Conservation (phyloP, 768 basidiomycete genomes). For the Mycena venus region DNA sequence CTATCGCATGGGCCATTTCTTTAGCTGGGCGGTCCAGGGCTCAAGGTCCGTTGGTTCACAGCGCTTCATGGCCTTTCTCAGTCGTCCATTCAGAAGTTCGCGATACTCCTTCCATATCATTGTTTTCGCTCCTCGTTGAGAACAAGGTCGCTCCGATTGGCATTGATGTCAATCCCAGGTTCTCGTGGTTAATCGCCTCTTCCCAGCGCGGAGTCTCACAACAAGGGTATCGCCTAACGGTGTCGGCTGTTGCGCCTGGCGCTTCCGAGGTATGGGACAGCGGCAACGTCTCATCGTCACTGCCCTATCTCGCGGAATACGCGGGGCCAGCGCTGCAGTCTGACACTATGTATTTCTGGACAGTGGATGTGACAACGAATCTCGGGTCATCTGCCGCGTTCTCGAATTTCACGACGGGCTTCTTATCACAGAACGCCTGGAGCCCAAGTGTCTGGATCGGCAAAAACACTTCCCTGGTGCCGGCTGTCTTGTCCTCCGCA, state of each 20-base stretch:
- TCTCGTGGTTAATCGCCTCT: conserved; percentile 42
- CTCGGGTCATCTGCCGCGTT: conserved; percentile 35
- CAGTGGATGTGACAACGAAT: conserved; percentile 36
- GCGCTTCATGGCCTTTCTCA: not conserved
- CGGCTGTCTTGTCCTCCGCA: conserved; percentile 29
- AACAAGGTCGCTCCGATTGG: conserved; percentile 40
- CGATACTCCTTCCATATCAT: not conserved
- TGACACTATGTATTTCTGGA: conserved; percentile 43
- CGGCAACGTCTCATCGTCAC: conserved; percentile 35
- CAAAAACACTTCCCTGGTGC: conserved; percentile 27
- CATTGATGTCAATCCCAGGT: conserved; percentile 41
- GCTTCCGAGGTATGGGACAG: conserved; percentile 40
- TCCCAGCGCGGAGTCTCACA: conserved; percentile 31
- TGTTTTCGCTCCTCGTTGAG: conserved; percentile 38
- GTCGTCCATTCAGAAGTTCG: not conserved
- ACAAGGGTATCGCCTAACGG: conserved; percentile 38
- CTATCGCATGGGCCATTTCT: not conserved
- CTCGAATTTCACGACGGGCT: conserved; percentile 42
- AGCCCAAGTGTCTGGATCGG: conserved; percentile 41
- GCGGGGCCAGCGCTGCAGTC: conserved; percentile 36
- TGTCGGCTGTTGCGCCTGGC: conserved; percentile 34
- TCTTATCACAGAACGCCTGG: conserved; percentile 37
- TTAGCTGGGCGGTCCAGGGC: not conserved
- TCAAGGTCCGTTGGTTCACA: not conserved
- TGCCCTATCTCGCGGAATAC: conserved; percentile 41